These are phyloP conservation scores for Pleodorina starrii DNA, from an alignment of 139 green algal species.

Conservation along the genomic window DNA sequence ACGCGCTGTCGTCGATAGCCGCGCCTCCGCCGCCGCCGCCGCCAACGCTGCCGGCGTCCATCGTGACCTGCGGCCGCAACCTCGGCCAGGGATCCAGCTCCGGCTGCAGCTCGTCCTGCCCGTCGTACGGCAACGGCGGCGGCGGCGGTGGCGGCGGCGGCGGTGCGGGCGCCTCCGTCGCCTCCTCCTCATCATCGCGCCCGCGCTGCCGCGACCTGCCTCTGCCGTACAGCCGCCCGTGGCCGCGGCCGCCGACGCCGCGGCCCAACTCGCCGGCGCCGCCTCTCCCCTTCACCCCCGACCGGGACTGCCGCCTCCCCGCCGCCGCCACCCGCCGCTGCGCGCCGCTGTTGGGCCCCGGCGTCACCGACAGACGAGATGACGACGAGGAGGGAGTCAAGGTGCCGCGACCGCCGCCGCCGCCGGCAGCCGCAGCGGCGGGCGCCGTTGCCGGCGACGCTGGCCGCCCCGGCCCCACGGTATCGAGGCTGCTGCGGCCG, in stretches of 20 bases:
- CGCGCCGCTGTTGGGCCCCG: neutral
- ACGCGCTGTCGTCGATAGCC: neutral
- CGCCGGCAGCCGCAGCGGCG: neutral
- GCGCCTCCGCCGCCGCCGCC: too few species aligned
- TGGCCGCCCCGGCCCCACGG: neutral
- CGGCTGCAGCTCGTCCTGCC: neutral
- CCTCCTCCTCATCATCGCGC: neutral
- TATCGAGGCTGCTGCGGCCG: neutral
- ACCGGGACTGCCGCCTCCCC: neutral
- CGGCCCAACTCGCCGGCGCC: neutral
- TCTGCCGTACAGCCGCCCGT: slow-evolving; percentile 29
- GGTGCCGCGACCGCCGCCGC: neutral
- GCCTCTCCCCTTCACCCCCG: neutral
- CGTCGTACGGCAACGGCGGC: neutral
- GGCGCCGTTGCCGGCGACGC: neutral
- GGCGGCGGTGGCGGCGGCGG: neutral
- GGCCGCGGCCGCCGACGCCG: slow-evolving; percentile 13
- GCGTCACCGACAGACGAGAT: neutral
- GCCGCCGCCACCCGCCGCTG: neutral
- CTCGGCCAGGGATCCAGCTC: neutral
- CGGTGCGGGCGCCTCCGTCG: neutral
- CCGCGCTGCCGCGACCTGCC: neutral
- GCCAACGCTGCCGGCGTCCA: neutral
- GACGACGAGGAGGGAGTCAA: neutral
- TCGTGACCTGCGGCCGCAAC: neutral